These are phyloP conservation scores for Centella asiatica DNA, from an alignment of 129 eudicot genomes.

Conservation along the genomic window DNA sequence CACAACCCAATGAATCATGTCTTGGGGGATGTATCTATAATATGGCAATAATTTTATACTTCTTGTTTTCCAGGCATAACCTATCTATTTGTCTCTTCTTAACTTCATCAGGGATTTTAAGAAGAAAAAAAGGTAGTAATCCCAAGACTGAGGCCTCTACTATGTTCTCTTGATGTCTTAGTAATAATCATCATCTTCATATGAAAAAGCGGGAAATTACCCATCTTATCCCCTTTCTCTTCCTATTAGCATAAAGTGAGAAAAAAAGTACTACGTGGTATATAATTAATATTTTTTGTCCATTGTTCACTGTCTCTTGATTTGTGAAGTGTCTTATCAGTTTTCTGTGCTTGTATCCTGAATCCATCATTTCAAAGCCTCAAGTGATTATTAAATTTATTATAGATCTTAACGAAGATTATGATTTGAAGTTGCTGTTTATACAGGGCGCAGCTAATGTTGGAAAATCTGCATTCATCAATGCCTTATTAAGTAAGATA, in stretches of 20 bases:
- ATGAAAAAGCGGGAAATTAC: too few species aligned
- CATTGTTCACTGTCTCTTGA: neutral
- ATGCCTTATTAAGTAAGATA: constrained; percentile 80
- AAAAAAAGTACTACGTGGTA: neutral
- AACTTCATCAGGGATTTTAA: too few species aligned
- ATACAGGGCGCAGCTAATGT: constrained; percentile 96
- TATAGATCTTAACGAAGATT: neutral
- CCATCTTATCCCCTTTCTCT: neutral
- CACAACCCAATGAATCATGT: neutral
- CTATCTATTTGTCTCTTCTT: too few species aligned
- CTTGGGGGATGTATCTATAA: neutral
- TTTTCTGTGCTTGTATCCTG: neutral
- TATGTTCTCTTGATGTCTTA: neutral
- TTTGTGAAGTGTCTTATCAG: neutral
- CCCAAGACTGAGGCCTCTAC: too few species aligned
- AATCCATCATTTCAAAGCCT: neutral
- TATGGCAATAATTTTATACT: too few species aligned
- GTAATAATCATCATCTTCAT: neutral
- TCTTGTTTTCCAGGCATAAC: too few species aligned
- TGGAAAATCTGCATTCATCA: constrained; percentile 96
- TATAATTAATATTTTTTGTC: neutral
- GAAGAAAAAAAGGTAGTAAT: too few species aligned
- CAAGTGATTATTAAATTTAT: neutral
- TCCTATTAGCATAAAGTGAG: neutral
- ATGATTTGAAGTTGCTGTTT: constrained; percentile 15